Evolutionary conservation across 306 rosid genomes (phyloP).

Genomic region (Morella rubra): DNA sequence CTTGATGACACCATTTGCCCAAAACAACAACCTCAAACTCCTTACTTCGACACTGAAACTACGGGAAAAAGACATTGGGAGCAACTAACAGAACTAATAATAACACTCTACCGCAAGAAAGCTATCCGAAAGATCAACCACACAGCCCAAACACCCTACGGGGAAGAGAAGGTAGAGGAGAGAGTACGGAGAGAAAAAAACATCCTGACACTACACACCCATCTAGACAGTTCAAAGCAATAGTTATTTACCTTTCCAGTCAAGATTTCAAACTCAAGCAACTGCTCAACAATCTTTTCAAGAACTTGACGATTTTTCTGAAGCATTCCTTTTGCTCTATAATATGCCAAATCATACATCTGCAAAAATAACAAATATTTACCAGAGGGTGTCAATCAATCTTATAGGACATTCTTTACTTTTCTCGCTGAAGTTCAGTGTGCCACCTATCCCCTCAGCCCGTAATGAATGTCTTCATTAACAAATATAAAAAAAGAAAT

Average conservation of each 20-base stretch:
- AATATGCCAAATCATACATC: conserved; percentile 89
- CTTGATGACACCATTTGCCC: too few species aligned
- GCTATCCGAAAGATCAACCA: too few species aligned
- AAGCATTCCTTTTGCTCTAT: conserved; percentile 76
- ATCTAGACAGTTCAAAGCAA: conserved; percentile 5
- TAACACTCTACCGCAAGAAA: too few species aligned
- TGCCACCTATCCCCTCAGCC: neutral
- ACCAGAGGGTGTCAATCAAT: neutral
- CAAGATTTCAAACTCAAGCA: conserved; percentile 85
- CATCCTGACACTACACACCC: too few species aligned
- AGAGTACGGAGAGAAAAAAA: too few species aligned
- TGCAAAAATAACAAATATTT: conserved; percentile 27
- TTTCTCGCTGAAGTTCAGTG: neutral
- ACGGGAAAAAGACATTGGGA: too few species aligned
- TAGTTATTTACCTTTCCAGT: conserved; percentile 66
- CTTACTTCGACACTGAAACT: too few species aligned
- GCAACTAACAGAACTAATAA: too few species aligned
- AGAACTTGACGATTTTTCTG: conserved; percentile 67
- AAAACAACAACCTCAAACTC: too few species aligned
- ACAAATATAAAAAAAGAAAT: neutral
- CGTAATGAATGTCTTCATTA: neutral
- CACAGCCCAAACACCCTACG: too few species aligned
- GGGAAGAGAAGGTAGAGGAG: too few species aligned
- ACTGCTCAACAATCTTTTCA: conserved; percentile 83
- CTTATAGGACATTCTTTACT: neutral